Percentiles rank a stretch among this genome's conserved stretches.
Conservation (phyloP, 1,284 basidiomycete genomes). For the Cryptococcus maquisensis region DNA sequence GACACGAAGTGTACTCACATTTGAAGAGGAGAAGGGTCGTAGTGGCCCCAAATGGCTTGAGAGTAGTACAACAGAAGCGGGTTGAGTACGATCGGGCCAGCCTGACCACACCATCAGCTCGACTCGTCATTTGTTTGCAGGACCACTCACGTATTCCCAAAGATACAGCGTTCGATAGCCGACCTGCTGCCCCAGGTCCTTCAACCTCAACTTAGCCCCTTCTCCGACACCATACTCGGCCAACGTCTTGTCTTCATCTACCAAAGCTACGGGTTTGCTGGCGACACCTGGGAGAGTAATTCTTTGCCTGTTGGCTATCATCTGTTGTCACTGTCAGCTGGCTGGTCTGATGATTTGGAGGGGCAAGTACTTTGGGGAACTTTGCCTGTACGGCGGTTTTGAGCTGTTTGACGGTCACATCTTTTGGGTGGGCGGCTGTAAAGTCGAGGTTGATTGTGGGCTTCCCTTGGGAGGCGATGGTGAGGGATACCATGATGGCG, state of each 20-base stretch:
- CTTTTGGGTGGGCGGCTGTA: constrained; percentile 50
- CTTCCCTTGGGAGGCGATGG: constrained; percentile 54
- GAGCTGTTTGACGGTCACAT: constrained; percentile 48
- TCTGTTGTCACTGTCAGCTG: constrained; percentile 51
- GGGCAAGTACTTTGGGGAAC: constrained; percentile 53
- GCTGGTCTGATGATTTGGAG: background rate
- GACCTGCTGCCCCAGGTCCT: constrained; percentile 84
- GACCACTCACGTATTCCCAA: constrained; percentile 75
- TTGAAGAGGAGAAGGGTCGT: constrained; percentile 36
- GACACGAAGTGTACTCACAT: constrained; percentile 20
- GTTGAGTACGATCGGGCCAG: constrained; percentile 86
- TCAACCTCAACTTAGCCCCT: constrained; percentile 62
- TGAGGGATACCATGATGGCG: constrained; percentile 59
- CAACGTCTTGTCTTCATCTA: constrained; percentile 63
- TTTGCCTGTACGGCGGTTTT: constrained; percentile 48
- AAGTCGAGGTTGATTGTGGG: constrained; percentile 61
- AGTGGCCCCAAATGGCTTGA: constrained; percentile 35
- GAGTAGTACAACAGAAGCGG: constrained; percentile 73
- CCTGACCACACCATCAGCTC: constrained; percentile 50
- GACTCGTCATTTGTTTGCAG: background rate
- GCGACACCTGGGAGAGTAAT: constrained; percentile 51
- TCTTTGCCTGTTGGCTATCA: constrained; percentile 67
- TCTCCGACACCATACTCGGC: constrained; percentile 57
- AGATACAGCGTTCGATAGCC: constrained; percentile 81
- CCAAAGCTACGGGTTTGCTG: constrained; percentile 52